A percentile compares a stretch with the other conserved stretches of the same genome.
Conservation (phyloP, 1,139 yeast genomes). For the Yamadazyma triangularis region DNA sequence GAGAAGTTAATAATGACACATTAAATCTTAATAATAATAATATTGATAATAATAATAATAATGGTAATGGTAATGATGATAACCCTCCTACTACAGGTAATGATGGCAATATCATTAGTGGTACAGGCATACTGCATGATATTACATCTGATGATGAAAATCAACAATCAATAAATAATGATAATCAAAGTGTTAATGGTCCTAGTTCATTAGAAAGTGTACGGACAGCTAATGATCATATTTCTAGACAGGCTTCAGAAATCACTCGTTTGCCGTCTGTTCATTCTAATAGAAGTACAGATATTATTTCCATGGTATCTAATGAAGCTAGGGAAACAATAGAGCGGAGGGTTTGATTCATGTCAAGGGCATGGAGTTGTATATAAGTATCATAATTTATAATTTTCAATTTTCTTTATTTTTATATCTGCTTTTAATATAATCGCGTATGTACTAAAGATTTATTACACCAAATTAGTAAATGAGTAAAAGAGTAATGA, state of each 20-base stretch:
- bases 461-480: too few relatives aligned
- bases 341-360: slow-evolving; percentile 6
- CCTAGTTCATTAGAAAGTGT: neutral
- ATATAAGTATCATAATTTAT: too few relatives aligned
- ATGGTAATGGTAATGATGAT: neutral
- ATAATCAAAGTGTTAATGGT: neutral
- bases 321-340: slow-evolving; percentile 4
- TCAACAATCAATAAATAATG: too few relatives aligned
- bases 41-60: neutral
- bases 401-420: too few relatives aligned
- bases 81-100: too few relatives aligned
- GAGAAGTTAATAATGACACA: neutral
- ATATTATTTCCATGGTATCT: slow-evolving; percentile 4
- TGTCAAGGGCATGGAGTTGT: too few relatives aligned
- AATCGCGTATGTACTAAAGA: too few relatives aligned
- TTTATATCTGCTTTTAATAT: too few relatives aligned
- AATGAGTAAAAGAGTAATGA: too few relatives aligned
- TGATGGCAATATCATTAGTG: too few relatives aligned
- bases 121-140: neutral
- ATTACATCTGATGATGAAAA: neutral
- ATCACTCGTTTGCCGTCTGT: neutral
- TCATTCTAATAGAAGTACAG: slow-evolving; percentile 2
- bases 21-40: too few relatives aligned
- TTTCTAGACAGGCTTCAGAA: neutral
- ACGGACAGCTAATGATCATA: neutral